Evolutionary conservation across 2,329 filamentous ascomycete species (phyloP), one percentile per base, ranked within the genome.

Genomic region (Neofusicoccum cordaticola): DNA sequence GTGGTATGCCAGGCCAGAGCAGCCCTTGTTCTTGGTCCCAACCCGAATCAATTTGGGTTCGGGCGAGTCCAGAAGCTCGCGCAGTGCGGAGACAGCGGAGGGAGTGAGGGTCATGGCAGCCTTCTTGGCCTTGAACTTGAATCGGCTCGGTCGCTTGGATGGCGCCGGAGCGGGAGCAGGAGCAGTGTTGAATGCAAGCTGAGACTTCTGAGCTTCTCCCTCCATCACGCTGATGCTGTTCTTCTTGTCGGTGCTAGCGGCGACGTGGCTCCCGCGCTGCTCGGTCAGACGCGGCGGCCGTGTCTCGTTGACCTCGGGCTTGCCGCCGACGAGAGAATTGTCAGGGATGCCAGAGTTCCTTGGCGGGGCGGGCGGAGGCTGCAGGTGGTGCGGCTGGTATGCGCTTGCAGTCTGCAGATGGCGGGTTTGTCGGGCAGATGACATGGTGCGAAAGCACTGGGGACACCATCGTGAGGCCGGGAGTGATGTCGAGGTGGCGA

Each of bases 31-130:
- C 77, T 90, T 92, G 67, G 98, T 95, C 12, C 95, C 93, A 5
- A 99, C 91, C 71, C 95, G 89, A 76, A 99, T 97, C 69, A 97
- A 84, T 80, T 97, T 96, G 2, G 93, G 93, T 31, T 95, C 88
- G 0, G 95, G 95, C 72, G 93, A 89, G 67, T 93, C 87, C 6
- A 97, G 85, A 42, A 99, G 80, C 17, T 85, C 83, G 65, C 87
- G 87, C 39, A 99, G 83, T 71, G 96, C 93, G 52, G 88, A 83
- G 2, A 97, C 89, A 0, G 95, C 95, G 1, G 88, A 81, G 0
- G 91, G 86, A 0, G 93, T 93, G 27, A 99, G 84, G 69, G 87
- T 92, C 82, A 99, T 94, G 1, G 94, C 92, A 0, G 95, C 93
- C 81, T 98, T 98, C 65, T 93, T 88, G 12, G 94, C 86, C 42